A percentile compares a stretch with the other conserved stretches of the same genome.
Evolutionary conservation across 2,329 filamentous ascomycete species (phyloP).

Genomic region (Talaromyces atroroseus): DNA sequence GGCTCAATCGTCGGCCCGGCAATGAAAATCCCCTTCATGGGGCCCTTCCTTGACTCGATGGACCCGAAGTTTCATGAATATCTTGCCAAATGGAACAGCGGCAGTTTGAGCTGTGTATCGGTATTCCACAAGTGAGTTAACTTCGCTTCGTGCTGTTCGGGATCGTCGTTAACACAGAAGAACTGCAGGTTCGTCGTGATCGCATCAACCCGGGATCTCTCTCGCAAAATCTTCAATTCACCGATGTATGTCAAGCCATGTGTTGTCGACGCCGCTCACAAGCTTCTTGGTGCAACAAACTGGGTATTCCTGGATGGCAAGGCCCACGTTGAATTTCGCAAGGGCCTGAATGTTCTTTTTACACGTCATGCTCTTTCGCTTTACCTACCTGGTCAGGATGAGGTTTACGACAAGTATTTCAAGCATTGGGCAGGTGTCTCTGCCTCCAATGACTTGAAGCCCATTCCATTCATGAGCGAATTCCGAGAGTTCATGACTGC

Average conservation of each 20-base stretch:
- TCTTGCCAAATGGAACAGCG: slow-evolving; percentile 85
- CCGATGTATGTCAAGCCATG: slow-evolving; percentile 89
- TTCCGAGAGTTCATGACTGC: slow-evolving; percentile 95
- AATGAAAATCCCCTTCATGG: slow-evolving; percentile 80
- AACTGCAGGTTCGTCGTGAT: slow-evolving; percentile 85
- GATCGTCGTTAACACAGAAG: not conserved
- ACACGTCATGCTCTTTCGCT: slow-evolving; percentile 79
- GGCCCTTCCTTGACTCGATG: slow-evolving; percentile 89
- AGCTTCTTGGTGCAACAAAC: slow-evolving; percentile 84
- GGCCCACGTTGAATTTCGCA: slow-evolving; percentile 92
- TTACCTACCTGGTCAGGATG: slow-evolving; percentile 89
- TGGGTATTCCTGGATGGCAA: slow-evolving; percentile 98
- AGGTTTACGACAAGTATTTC: slow-evolving; percentile 85
- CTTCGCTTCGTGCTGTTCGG: not conserved
- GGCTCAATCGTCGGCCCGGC: slow-evolving; percentile 68
- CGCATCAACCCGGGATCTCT: slow-evolving; percentile 88
- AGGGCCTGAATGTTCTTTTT: slow-evolving; percentile 91
- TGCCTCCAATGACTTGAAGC: slow-evolving; percentile 64
- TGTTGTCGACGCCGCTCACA: slow-evolving; percentile 89
- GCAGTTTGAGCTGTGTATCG: slow-evolving; percentile 89
- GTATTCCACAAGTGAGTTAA: slow-evolving; percentile 90
- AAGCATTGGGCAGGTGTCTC: slow-evolving; percentile 71
- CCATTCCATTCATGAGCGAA: slow-evolving; percentile 79
- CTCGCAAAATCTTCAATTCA: slow-evolving; percentile 94
- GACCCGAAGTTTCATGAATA: slow-evolving; percentile 91